Evolutionary conservation across 352 stramenopile genomes (phyloP).

Genomic region (Phytophthora hybrid): DNA sequence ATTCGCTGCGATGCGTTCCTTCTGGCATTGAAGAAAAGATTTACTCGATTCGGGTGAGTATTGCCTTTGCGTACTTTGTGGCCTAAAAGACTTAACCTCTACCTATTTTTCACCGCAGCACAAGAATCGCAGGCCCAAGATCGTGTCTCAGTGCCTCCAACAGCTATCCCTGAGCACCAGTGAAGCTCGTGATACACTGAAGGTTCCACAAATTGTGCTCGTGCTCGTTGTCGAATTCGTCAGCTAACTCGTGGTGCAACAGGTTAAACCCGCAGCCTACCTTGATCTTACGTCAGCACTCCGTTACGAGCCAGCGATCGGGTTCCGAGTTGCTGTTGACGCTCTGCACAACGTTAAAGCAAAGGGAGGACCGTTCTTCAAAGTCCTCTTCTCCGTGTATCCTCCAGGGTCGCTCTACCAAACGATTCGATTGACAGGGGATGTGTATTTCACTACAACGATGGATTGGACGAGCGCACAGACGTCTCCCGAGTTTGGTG

Average conservation of each 20-base stretch:
- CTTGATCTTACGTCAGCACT: slow-evolving; percentile 60
- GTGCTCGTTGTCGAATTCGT: not conserved
- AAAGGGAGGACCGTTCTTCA: slow-evolving; percentile 57
- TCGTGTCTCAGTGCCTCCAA: slow-evolving; percentile 36
- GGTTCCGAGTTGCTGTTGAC: slow-evolving; percentile 75
- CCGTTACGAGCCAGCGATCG: slow-evolving; percentile 61
- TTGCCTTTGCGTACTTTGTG: not conserved
- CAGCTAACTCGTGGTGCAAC: not conserved
- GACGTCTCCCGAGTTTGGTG: slow-evolving; percentile 61
- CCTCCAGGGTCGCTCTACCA: slow-evolving; percentile 77
- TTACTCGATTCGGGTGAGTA: slow-evolving; percentile 59
- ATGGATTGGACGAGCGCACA: slow-evolving; percentile 70
- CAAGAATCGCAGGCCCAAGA: slow-evolving; percentile 34
- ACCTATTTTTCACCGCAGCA: slow-evolving; percentile 12
- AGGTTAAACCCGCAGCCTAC: slow-evolving; percentile 56
- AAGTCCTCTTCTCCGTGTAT: slow-evolving; percentile 60
- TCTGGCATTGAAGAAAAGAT: slow-evolving; percentile 65
- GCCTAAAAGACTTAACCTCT: not conserved
- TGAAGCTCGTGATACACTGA: slow-evolving; percentile 37
- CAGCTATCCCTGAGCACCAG: slow-evolving; percentile 19
- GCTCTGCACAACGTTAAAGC: slow-evolving; percentile 72
- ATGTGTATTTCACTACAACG: slow-evolving; percentile 68
- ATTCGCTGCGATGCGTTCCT: slow-evolving; percentile 56
- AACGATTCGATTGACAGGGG: slow-evolving; percentile 54
- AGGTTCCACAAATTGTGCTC: slow-evolving; percentile 23